Base-by-base conservation (phyloP, 75 land plant genomes). In the Selaginella moellendorffii region DNA sequence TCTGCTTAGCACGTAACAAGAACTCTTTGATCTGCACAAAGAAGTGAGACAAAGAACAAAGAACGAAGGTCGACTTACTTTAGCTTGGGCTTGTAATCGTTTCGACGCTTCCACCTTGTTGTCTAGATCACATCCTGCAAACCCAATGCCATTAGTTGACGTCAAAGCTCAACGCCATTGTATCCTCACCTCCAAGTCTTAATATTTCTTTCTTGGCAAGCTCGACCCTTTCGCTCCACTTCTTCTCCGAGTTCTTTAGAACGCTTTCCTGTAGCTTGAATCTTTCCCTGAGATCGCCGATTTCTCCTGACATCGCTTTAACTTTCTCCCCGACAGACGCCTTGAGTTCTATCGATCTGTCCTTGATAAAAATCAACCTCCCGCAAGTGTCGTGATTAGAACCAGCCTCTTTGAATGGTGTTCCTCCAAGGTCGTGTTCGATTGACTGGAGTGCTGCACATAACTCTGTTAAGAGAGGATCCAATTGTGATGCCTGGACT, bases 131-230 rank as follows among this genome's bases (percentile, higher is more conserved):
- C 19, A 20, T 46, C 67, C 67, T 65, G 54, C 1, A 52, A 65
- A 27, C 2, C 29, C 46, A 63, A 36, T 5, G 10, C 46, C 46
- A 36, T 36, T 36, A 36, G 14, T 36, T 36, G 14, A 36, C 10
- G 10, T 5, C 14, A 36, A 36, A 36, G 5, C 10, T 14, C 14
- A 36, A 14, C 46, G 5, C n/a, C n/a, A n/a, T 36, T 5, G 14
- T 18, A 52, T 20, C 19, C 1, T 46, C 26, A 65, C 67, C 67
- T 65, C 67, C 67, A 65, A 65, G 67, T 24, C 67, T 42, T 17
- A 23, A 8, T 0, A 65, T 18, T 17, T 65, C 67, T 1, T 8
- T 12, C 20, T 24, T 52, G n/a, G 51, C 31, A 1, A 1, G 1
- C 18, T 65, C 51, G 1, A 65, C 28, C 28, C 51, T 65, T 1